Evolutionary conservation across 495 filamentous ascomycete genomes (phyloP), one percentile per base, ranked within the genome.

Genomic region (Pyrenula massariospora): DNA sequence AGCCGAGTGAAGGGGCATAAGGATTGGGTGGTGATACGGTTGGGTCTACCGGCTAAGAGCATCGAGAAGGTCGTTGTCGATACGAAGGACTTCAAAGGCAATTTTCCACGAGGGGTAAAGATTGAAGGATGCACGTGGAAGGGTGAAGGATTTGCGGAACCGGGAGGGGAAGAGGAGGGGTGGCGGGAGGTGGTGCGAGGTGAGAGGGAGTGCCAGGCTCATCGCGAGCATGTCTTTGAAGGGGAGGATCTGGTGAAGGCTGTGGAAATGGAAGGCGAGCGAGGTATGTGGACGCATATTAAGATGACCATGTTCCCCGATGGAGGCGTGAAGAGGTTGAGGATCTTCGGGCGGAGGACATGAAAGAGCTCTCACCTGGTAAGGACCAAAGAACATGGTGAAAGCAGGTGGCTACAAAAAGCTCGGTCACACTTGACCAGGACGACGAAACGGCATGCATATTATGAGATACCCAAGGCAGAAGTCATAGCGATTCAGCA

Each of bases 291-390:
- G 62, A 86, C 84, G 10, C 88, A 92, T 73, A 82, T 89, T 23
- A 95, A 93, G 76, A 73, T 96, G 69, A 87, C 85, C 22, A 93
- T 96, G 55, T 85, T 95, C 58, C 91, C 91, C 3, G 91, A 96
- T 67, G 91, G 91, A 48, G 91, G 91, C 0, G 87, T 95, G 24
- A 95, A 95, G 79, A 74, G 91, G 51, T 78, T 95, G 57, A 80
- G 90, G 54, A 84, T 94, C 12, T 85, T 88, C 68, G 89, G 87
- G 2, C 84, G 81, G 65, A 79, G 86, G 62, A 72, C 68, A 20
- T 57, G 58, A 52, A 52, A 48, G n/a, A n/a, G n/a, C n/a, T n/a
- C n/a, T n/a, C n/a, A n/a, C n/a, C n/a, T n/a, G n/a, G n/a, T n/a
- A n/a, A n/a, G n/a, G n/a, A n/a, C n/a, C n/a, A n/a, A n/a, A n/a